Percentiles rank a stretch among this genome's conserved stretches.
Conservation (phyloP, 331 rosid genomes). For the Arachis monticola region DNA sequence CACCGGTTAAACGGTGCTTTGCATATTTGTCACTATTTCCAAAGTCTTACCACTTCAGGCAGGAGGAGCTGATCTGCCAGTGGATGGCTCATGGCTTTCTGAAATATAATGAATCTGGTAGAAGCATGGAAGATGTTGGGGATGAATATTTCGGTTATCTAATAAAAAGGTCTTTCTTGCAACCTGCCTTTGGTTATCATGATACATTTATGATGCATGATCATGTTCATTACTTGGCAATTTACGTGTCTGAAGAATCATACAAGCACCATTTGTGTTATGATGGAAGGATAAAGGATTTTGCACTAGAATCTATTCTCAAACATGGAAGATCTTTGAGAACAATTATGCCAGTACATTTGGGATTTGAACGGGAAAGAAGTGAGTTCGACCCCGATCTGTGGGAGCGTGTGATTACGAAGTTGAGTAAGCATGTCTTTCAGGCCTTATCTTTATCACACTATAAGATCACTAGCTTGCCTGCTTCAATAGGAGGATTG, state of each 20-base stretch:
- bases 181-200: conserved; percentile 26
- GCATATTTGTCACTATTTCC: conserved; percentile 40
- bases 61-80: conserved; percentile 28
- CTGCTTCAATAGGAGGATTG: conserved; percentile 30
- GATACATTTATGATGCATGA: conserved; percentile 30
- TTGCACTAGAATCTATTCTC: background rate
- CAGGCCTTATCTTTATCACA: conserved; percentile 26
- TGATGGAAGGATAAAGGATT: background rate
- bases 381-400: background rate
- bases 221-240: conserved; percentile 37
- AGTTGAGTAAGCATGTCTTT: conserved; percentile 15
- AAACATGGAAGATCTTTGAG: background rate
- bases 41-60: conserved; percentile 10
- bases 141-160: conserved; percentile 37
- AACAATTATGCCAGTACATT: conserved; percentile 25
- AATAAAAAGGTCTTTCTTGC: conserved; percentile 34
- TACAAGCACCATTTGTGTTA: conserved; percentile 28
- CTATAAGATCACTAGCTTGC: conserved; percentile 28
- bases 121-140: conserved; percentile 41
- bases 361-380: background rate
- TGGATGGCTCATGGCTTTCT: conserved; percentile 44
- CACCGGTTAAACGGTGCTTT: conserved; percentile 39
- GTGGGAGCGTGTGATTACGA: too few relatives aligned
- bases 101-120: background rate
- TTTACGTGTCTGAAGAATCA: conserved; percentile 33